phyloP scores from a whole-genome alignment of 306 rosid genomes.

The Lathyrus aphaca region DNA sequence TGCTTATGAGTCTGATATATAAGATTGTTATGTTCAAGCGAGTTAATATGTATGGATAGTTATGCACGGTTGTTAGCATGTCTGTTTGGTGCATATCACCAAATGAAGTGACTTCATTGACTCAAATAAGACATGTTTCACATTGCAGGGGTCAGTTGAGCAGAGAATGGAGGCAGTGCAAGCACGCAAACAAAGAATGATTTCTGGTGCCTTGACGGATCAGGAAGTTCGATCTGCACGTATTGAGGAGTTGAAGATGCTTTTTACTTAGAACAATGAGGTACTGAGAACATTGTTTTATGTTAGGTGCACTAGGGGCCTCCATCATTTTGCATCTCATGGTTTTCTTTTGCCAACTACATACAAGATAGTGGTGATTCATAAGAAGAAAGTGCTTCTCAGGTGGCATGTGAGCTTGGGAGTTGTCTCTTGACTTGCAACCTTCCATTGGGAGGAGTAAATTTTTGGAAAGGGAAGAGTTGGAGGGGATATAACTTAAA shows the following conservation, averaged over 20 bases:
- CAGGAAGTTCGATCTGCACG: constrained; percentile 96
- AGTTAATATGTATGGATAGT: constrained; percentile 30
- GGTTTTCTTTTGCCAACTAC: constrained; percentile 28
- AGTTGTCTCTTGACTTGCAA: constrained; percentile 22
- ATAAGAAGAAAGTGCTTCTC: constrained; percentile 32
- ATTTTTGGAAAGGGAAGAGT: constrained; percentile 14
- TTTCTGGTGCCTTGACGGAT: constrained; percentile 93
- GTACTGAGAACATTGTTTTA: constrained; percentile 17
- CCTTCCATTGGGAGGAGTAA: constrained; percentile 10
- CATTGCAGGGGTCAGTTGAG: constrained; percentile 85
- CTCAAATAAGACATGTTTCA: constrained; percentile 27
- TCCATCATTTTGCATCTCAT: constrained; percentile 8
- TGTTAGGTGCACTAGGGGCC: constrained; percentile 32
- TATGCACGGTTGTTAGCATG: constrained; percentile 14
- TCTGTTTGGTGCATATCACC: constrained; percentile 15
- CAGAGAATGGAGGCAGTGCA: constrained; percentile 97
- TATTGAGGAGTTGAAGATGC: constrained; percentile 91
- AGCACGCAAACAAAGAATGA: constrained; percentile 88
- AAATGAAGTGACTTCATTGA: constrained; percentile 18
- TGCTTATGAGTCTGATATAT: constrained; percentile 5
- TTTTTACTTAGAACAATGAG: constrained; percentile 59
- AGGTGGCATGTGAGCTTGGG: constrained; percentile 20
- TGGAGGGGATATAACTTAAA: background rate
- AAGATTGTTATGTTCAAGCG: constrained; percentile 1
- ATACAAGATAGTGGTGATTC: constrained; percentile 24